Evolutionary conservation across 2,329 filamentous ascomycete species (phyloP).

Genomic region (Rhynchosporium agropyri): DNA sequence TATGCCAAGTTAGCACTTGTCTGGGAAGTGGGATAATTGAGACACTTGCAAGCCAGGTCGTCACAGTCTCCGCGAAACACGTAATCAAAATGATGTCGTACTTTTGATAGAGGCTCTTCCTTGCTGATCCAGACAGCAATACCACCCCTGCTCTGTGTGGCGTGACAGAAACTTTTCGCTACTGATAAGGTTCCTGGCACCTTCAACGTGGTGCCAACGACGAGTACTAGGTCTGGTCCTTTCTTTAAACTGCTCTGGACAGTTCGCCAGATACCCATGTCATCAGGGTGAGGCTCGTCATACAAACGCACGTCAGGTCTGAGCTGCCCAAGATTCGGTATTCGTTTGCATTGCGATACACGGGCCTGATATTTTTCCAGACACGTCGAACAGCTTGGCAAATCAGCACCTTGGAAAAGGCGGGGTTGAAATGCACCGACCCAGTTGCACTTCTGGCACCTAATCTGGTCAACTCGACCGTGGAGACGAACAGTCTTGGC

Average conservation of each 20-base stretch:
- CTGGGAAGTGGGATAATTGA: too few species aligned
- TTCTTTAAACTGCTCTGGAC: neutral
- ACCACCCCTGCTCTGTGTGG: neutral
- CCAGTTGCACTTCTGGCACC: conserved; percentile 30
- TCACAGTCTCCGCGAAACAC: too few species aligned
- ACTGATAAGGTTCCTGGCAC: neutral
- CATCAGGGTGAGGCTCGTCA: neutral
- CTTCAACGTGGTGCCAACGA: neutral
- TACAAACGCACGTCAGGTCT: neutral
- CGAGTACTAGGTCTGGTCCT: neutral
- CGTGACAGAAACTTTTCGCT: neutral
- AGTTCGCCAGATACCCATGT: neutral
- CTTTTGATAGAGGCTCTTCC: too few species aligned
- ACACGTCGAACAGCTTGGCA: conserved; percentile 27
- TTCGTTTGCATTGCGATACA: conserved; percentile 25
- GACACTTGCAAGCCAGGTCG: too few species aligned
- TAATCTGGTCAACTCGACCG: conserved; percentile 29
- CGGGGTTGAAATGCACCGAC: conserved; percentile 26
- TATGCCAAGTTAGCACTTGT: too few species aligned
- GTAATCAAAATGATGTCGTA: too few species aligned
- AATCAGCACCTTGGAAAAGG: conserved; percentile 29
- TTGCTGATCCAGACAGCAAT: neutral
- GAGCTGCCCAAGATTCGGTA: conserved; percentile 23
- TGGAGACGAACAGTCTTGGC: conserved; percentile 28
- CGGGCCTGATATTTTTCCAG: conserved; percentile 29